phyloP scores from a whole-genome alignment of 768 basidiomycete genomes.

The Gloeostereum incarnatum region DNA sequence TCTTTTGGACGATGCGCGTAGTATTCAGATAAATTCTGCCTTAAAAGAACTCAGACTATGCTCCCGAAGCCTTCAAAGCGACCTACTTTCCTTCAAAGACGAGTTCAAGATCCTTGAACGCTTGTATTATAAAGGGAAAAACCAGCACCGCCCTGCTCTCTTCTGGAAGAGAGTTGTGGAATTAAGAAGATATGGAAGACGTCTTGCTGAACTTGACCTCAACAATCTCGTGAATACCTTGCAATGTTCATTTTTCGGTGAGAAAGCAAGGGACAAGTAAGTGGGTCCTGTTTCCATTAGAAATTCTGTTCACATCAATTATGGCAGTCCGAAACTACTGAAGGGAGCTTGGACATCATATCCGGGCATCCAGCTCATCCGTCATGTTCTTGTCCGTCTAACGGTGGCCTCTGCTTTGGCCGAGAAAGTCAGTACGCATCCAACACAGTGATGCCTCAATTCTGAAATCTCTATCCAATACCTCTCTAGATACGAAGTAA shows the following conservation, averaged over 20 bases:
- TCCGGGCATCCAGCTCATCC: slow-evolving; percentile 31
- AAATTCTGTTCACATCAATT: background rate
- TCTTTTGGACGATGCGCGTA: too few species aligned
- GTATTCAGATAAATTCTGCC: slow-evolving; percentile 48
- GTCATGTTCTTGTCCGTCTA: slow-evolving; percentile 24
- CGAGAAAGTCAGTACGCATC: slow-evolving; percentile 31
- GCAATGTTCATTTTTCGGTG: slow-evolving; percentile 44
- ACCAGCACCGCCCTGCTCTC: slow-evolving; percentile 60
- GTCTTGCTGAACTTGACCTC: slow-evolving; percentile 22
- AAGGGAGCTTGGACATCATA: slow-evolving; percentile 59
- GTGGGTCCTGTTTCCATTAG: slow-evolving; percentile 7
- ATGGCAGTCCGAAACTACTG: slow-evolving; percentile 36
- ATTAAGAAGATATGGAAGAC: slow-evolving; percentile 41
- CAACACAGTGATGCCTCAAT: background rate
- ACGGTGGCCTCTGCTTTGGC: slow-evolving; percentile 26
- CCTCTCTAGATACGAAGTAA: slow-evolving; percentile 33
- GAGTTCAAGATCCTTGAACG: slow-evolving; percentile 56
- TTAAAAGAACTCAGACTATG: slow-evolving; percentile 52
- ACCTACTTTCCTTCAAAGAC: slow-evolving; percentile 28
- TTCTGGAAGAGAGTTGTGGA: slow-evolving; percentile 66
- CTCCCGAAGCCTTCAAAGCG: slow-evolving; percentile 41
- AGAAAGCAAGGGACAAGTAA: slow-evolving; percentile 25
- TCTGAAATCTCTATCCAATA: background rate
- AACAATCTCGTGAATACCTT: slow-evolving; percentile 24
- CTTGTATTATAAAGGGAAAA: slow-evolving; percentile 72